Evolutionary conservation across 306 rosid species (phyloP), one percentile per base, ranked within the genome.

Genomic region (Phaseolus lunatus): DNA sequence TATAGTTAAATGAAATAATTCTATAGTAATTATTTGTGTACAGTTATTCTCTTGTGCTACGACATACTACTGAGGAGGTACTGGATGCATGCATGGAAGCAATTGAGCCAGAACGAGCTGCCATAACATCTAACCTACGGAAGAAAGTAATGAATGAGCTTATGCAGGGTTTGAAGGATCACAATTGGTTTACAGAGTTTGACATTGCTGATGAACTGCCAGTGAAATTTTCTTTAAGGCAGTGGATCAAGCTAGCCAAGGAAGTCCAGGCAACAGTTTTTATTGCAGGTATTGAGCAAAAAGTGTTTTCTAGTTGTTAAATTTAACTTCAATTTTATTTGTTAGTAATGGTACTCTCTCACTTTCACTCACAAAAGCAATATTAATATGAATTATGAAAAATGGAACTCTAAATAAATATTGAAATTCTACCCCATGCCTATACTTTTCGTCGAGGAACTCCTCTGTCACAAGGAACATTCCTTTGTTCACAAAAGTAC

Each of bases 61-160:
- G 98, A 70, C 98, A 94, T 89, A 94, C 98, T 77, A 92, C 96
- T 6, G 98, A 94, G 85, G 98, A 94, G 86, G 98, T 94, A 81
- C 91, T 94, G 82, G 95, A 83, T 71, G 97, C 97, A 52, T 92
- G 98, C 81, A 58, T 79, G 22, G 97, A 94, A 83, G 95, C 96
- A 58, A 86, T 89, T 78, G 96, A 94, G 74, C 96, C 98, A 73
- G 86, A 83, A 50, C 89, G 90, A 47, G 95, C 87, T 63, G 95
- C 92, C 50, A 67, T 90, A 81, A 92, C 97, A 74, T 89, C 97
- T 83, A 74, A 83, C 48, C 83, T 94, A 64, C 86, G 97, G 52
- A 84, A 87, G 77, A 86, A 57, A 80, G 96, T 90, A 76, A 67
- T 89, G 78, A 67, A 84, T 75, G 93, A 90, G 79, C 97, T 94